Base-by-base conservation (phyloP, 768 basidiomycete species). In the Calocybe cyanea region DNA sequence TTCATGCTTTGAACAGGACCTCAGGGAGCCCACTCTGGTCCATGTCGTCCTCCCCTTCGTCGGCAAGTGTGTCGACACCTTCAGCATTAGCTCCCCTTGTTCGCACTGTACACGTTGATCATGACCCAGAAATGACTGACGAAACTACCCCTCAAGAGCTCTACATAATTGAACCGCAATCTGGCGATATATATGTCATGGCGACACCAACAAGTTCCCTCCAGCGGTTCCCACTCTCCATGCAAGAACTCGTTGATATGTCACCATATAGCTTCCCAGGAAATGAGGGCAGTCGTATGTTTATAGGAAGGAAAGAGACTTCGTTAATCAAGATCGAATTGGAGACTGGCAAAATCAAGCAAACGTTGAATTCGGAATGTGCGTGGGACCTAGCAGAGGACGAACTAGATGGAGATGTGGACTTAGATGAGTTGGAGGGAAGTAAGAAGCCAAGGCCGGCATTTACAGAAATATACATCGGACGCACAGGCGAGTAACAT, bases 151-250 rank as follows among this genome's bases (percentile, higher is more conserved):
- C 68, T 20, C 78, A 81, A 55, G 90, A 92, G 61, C 78, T 86
- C 35, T 98, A 95, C 66, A 85, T 97, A 49, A 88, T 97, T 42
- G 95, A 97, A 59, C 95, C 95, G 0, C 88, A 93, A 70, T 85
- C 88, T 4, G 95, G 95, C 6, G 87, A 92, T 57, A 89, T 98
- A 53, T 98, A 88, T 63, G 81, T 96, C 49, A 83, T 91, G 69
- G 67, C 81, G 5, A 76, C 80, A 0, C 81, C 83, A 1, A 73
- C 73, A 11, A 77, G 76, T 40, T 80, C 85, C 2, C 75, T 97
- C 33, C 85, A 92, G 57, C 89, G 87, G 38, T 85, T 99, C 51
- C 92, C 93, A 1, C 79, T 96, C 52, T 83, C 92, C 40, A 91
- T 98, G 80, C 71, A 90, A 1, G 88, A 97, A 61, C 78, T 99